Percentiles rank a stretch among this genome's conserved stretches.
phyloP scores from a whole-genome alignment of 164 flowering plant species.

The Macadamia integrifolia region DNA sequence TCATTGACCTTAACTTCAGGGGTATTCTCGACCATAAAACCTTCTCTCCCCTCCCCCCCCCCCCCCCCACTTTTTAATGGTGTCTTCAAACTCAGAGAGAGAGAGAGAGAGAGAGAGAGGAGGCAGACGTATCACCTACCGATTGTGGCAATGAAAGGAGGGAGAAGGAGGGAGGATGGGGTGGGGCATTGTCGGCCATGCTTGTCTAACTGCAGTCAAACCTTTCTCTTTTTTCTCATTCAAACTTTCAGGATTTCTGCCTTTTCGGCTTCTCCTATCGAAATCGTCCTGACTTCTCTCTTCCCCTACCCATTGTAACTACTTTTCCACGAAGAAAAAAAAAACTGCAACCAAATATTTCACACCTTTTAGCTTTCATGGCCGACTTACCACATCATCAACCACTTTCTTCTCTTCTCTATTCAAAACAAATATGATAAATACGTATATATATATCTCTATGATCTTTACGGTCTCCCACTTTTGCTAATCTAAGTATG shows the following conservation, averaged over 20 bases:
- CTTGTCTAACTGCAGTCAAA: background rate
- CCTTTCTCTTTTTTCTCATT: background rate
- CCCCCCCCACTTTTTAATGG: no score
- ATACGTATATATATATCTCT: no score
- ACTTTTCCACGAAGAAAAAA: background rate
- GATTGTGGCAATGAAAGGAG: background rate
- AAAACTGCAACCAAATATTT: background rate
- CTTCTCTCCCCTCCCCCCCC: no score
- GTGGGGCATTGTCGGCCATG: constrained; percentile 3
- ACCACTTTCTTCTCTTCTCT: background rate
- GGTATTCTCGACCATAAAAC: no score
- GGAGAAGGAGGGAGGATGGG: background rate
- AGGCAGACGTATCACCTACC: background rate
- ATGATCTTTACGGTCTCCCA: no score
- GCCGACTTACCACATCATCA: background rate
- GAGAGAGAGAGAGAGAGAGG: background rate
- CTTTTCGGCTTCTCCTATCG: background rate
- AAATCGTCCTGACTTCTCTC: background rate
- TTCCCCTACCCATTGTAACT: background rate
- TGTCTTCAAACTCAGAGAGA: background rate
- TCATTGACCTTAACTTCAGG: no score
- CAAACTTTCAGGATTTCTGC: background rate
- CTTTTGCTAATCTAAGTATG: no score
- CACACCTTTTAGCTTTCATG: background rate
- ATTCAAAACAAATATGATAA: no score